A percentile compares a stretch with the other conserved stretches of the same genome.
phyloP scores from a whole-genome alignment of 2,329 filamentous ascomycete genomes.

The Xylariaceae sp. region DNA sequence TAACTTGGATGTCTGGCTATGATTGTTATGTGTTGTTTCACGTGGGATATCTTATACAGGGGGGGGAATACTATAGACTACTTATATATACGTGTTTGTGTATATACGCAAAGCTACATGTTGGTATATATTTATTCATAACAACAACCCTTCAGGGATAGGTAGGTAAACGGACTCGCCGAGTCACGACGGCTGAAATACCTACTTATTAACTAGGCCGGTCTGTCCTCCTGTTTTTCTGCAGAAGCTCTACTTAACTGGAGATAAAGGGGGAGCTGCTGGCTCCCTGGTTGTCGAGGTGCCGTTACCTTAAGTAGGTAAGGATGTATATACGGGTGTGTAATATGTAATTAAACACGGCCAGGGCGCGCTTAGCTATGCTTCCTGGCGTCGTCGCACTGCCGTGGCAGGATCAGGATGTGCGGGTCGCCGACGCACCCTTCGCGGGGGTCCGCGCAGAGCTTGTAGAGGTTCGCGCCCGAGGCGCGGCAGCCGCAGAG shows the following conservation, averaged over 20 bases:
- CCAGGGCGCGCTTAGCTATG: too few relatives aligned
- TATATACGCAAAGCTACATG: background rate
- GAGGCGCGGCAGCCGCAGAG: conserved; percentile 24
- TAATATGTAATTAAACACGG: too few relatives aligned
- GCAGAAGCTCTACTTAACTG: background rate
- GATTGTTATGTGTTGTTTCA: background rate
- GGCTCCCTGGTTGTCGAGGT: conserved; percentile 23
- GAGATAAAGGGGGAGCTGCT: background rate
- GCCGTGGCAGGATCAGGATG: conserved; percentile 26
- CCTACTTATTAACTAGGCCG: background rate
- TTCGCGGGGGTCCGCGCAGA: conserved; percentile 17
- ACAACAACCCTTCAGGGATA: background rate
- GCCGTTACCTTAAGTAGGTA: too few relatives aligned
- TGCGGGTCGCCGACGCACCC: conserved; percentile 20
- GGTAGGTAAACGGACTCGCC: background rate
- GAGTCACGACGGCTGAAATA: background rate
- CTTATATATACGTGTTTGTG: background rate
- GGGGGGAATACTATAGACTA: background rate
- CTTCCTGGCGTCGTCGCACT: conserved; percentile 25
- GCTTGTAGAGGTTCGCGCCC: conserved; percentile 10
- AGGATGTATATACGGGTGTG: too few relatives aligned
- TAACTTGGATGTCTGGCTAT: background rate
- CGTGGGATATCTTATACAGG: background rate
- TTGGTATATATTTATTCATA: background rate
- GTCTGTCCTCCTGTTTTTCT: too few relatives aligned